Evolutionary conservation across 164 flowering plant species (phyloP).

Genomic region (Brasenia schreberi): DNA sequence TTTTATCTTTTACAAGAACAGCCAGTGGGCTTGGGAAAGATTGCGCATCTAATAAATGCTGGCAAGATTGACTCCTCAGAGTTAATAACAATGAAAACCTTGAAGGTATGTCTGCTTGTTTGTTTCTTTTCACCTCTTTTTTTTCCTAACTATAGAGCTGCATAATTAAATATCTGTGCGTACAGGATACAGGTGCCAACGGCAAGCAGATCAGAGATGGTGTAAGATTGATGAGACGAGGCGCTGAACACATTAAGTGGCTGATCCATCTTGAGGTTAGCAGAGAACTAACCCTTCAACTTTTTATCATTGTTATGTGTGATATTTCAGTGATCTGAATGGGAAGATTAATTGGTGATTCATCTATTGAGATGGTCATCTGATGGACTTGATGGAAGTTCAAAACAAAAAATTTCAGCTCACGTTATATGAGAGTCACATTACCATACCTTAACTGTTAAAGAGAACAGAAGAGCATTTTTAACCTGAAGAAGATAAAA

Average conservation of each 20-base stretch:
- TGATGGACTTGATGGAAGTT: neutral
- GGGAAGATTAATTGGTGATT: too few species aligned
- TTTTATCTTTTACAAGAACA: slow-evolving; percentile 14
- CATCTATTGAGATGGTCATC: neutral
- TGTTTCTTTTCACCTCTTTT: too few species aligned
- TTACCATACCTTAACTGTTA: too few species aligned
- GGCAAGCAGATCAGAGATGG: slow-evolving; percentile 94
- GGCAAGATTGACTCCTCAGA: slow-evolving; percentile 91
- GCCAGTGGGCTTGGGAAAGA: slow-evolving; percentile 95
- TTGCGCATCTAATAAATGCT: slow-evolving; percentile 85
- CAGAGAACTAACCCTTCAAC: too few species aligned
- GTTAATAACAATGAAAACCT: slow-evolving; percentile 91
- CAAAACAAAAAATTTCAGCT: too few species aligned
- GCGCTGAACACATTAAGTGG: slow-evolving; percentile 81
- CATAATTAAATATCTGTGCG: too few species aligned
- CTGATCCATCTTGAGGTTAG: slow-evolving; percentile 97
- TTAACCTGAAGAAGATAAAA: too few species aligned
- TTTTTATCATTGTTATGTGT: neutral
- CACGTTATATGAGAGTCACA: too few species aligned
- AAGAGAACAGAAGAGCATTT: too few species aligned
- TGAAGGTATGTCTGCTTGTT: slow-evolving; percentile 43
- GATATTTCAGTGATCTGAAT: neutral
- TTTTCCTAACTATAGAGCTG: too few species aligned
- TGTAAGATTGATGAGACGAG: slow-evolving; percentile 94
- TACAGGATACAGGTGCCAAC: slow-evolving; percentile 76